A percentile compares a stretch with the other conserved stretches of the same genome.
Evolutionary conservation across 768 basidiomycete species (phyloP).

Genomic region (Boletellus ananas): DNA sequence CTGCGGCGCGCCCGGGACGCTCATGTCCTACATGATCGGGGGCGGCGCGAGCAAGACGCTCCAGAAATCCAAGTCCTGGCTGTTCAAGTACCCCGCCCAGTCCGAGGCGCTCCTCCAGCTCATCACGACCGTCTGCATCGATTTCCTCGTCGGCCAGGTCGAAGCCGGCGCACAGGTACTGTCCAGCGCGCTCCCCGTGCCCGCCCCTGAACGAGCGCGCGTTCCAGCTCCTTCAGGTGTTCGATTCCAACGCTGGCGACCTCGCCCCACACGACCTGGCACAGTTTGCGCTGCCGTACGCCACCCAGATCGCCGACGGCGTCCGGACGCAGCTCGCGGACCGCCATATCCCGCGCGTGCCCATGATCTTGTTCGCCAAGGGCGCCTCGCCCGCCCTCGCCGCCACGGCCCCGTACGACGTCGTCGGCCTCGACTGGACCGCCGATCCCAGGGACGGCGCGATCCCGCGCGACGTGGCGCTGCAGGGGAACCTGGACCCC

Average conservation of each 20-base stretch:
- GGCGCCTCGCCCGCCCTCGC: conserved; percentile 82
- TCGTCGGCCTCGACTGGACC: conserved; percentile 90
- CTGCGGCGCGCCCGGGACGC: conserved; percentile 96
- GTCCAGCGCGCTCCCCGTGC: neutral
- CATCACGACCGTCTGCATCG: conserved; percentile 87
- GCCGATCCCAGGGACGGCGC: conserved; percentile 64
- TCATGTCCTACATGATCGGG: conserved; percentile 98
- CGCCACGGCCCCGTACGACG: conserved; percentile 71
- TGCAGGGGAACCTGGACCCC: conserved; percentile 96
- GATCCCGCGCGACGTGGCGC: conserved; percentile 57
- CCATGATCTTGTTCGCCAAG: conserved; percentile 93
- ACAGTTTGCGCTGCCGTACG: conserved; percentile 77
- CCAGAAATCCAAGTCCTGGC: conserved; percentile 90
- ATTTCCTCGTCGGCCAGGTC: conserved; percentile 89
- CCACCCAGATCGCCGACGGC: conserved; percentile 64
- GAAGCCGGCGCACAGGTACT: conserved; percentile 94
- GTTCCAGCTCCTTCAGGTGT: conserved; percentile 84
- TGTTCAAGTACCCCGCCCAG: conserved; percentile 86
- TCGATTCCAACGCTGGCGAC: conserved; percentile 96
- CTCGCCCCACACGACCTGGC: conserved; percentile 84
- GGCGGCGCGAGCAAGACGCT: conserved; percentile 90
- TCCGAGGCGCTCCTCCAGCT: conserved; percentile 71
- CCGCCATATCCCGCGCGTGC: conserved; percentile 54
- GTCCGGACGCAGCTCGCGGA: conserved; percentile 58
- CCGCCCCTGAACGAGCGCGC: neutral